A percentile compares a stretch with the other conserved stretches of the same genome.
Evolutionary conservation across 2,329 filamentous ascomycete genomes (phyloP).

Genomic region (Xylaria sp.): DNA sequence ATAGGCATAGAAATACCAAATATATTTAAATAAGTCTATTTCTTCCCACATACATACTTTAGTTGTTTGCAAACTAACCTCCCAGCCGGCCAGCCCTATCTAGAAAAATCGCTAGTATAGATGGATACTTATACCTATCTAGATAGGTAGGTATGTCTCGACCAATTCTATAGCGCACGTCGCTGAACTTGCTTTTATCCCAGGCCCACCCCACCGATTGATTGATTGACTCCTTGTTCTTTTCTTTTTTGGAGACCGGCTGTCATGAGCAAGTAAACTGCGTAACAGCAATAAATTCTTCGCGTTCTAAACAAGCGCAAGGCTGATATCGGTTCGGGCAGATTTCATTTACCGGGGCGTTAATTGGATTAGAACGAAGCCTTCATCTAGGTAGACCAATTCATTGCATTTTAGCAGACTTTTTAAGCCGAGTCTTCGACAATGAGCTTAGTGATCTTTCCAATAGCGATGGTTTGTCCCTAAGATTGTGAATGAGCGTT

Average conservation of each 20-base stretch:
- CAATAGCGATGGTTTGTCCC: constrained; percentile 99
- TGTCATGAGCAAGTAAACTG: background rate
- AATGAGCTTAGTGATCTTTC: constrained; percentile 94
- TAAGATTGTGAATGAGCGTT: constrained; percentile 56
- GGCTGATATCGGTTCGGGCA: background rate
- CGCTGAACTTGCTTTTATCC: background rate
- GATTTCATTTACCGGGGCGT: background rate
- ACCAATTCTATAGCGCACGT: background rate
- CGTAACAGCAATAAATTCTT: background rate
- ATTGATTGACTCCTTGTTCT: background rate
- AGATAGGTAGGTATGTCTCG: background rate
- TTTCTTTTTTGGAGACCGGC: background rate
- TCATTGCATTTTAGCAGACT: background rate
- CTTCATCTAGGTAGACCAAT: background rate
- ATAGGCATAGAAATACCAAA: background rate
- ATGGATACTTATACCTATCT: background rate
- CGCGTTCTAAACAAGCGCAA: no score
- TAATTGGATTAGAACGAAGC: background rate
- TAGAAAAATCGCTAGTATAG: background rate
- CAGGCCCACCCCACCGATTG: background rate
- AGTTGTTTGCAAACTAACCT: background rate
- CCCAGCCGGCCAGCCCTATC: background rate
- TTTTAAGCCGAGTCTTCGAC: constrained; percentile 52
- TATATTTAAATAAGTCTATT: background rate
- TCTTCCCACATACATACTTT: background rate